Evolutionary conservation across 176 grass and related monocot genomes (phyloP), one percentile per base, ranked within the genome.

Genomic region (Cymbopogon citratus): DNA sequence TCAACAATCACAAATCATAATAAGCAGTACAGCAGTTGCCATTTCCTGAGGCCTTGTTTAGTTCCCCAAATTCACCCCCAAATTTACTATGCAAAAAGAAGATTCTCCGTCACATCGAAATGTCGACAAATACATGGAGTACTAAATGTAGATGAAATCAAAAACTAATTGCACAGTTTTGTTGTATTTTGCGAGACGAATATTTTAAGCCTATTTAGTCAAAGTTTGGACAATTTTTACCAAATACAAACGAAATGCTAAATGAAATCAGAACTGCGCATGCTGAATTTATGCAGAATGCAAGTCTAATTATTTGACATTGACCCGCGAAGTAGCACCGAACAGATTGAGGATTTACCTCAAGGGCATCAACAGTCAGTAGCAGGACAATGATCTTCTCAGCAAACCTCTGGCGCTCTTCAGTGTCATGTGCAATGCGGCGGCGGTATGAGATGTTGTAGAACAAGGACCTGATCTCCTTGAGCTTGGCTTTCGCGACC

Each of bases 301-400:
- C 27, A 73, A 45, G 12, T 45, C 24, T 63, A 5, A 44, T 46
- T 33, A 19, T 29, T 46, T 7, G 3, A 10, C 2, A 46, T n/a
- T 34, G 9, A 61, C 15, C 11, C 2, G 0, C 15, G 7, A 64
- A 60, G 18, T 46, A 45, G 41, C 39, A 49, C 5, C 2, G 10
- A 28, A 83, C 6, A 60, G 28, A 34, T 26, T 0, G 6, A 64
- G 31, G 67, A 66, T 61, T 85, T 88, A 97, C 92, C 94, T 97
- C 90, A 54, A 97, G 88, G 7, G 87, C 85, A 27, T 97, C 91
- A 9, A 97, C 88, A 0, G 92, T 97, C 34, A 97, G 75, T 5
- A 97, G 90, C 63, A 97, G 90, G 29, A 97, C 92, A 67, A 94
- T 94, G 52, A 97, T 94, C 73, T 90, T 97, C 90, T 97, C 89